Evolutionary conservation across 345 rosid genomes (phyloP), one percentile per base, ranked within the genome.

Genomic region (Viola odorata): DNA sequence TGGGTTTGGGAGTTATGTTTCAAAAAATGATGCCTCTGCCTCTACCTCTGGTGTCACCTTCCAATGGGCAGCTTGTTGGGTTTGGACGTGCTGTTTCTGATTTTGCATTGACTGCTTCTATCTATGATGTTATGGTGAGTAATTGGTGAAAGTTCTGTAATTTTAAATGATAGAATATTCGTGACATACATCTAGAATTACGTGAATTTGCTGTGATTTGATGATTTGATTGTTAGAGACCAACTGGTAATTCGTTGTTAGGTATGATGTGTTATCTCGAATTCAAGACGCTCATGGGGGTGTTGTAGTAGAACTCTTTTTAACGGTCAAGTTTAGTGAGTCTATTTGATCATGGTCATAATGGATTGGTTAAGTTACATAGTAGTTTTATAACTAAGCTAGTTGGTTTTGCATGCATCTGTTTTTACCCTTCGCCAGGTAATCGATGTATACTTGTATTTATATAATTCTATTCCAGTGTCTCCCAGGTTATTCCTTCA

Each of bases 1-100:
- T 37, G 63, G 77, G 82, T 58, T 55, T 77, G 6, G 63, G 81
- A 50, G 75, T 64, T 50, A 55, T 86, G 57, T 58, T 86, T 67
- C 78, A 62, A 55, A 75, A 68, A 60, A 57, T 74, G 55, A 12
- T 69, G 67, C 86, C 65, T 62, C 37, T 11, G 41, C 50, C 55
- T 16, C 38, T 50, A 14, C 36, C 53, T 7, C 8, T 49, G 10
- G 78, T 79, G 41, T 78, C 65, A 40, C 95, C 96, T 60, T 69
- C 73, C 38, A 69, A 73, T 52, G 85, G 85, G 15, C 42, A 67
- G 70, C 76, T 89, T 49, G 91, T 92, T 57, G 98, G 94, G 32
- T 85, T 92, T 41, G 96, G 96, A 41, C 84, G 96, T 42, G 96
- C 88, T 4, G 86, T 89, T 70, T 87, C 96, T 65, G 96, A 92